Conservation (phyloP, 352 stramenopile species). For the Phytopythium montanum region DNA sequence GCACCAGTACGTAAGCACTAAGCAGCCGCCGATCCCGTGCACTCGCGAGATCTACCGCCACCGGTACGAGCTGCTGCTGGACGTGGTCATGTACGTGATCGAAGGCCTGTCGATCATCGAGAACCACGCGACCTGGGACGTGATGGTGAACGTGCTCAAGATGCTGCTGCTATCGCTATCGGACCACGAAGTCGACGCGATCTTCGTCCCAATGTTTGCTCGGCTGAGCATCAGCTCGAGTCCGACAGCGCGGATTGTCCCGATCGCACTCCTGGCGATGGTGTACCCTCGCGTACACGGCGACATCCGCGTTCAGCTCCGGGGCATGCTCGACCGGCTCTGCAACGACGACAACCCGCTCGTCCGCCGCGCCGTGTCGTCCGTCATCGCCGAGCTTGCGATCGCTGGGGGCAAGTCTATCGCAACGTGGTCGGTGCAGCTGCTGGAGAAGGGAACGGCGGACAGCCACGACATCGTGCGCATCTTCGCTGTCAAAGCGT, state of each 20-base stretch:
- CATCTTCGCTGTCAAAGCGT: constrained; percentile 85
- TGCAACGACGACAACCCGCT: constrained; percentile 85
- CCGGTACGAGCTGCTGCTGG: constrained; percentile 69
- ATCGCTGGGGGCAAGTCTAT: constrained; percentile 41
- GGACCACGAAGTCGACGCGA: constrained; percentile 47
- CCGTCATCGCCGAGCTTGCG: constrained; percentile 78
- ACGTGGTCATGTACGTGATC: constrained; percentile 76
- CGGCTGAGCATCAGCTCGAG: constrained; percentile 82
- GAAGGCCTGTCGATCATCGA: constrained; percentile 88
- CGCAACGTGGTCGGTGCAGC: constrained; percentile 66
- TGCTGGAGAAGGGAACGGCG: constrained; percentile 75
- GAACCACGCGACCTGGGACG: constrained; percentile 87
- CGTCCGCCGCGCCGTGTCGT: constrained; percentile 77
- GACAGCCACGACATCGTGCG: constrained; percentile 87
- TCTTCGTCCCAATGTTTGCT: constrained; percentile 79
- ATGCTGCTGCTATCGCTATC: constrained; percentile 63
- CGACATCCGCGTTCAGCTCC: constrained; percentile 77
- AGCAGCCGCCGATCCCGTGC: constrained; percentile 16
- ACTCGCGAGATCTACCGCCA: constrained; percentile 25
- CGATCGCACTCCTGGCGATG: constrained; percentile 70
- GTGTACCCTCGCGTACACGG: constrained; percentile 67
- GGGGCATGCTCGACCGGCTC: constrained; percentile 86
- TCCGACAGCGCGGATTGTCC: constrained; percentile 79
- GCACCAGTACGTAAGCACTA: constrained; percentile 45
- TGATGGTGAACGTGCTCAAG: constrained; percentile 84